phyloP scores from a whole-genome alignment of 2,329 filamentous ascomycete genomes.

The Penicillium brasilianum region DNA sequence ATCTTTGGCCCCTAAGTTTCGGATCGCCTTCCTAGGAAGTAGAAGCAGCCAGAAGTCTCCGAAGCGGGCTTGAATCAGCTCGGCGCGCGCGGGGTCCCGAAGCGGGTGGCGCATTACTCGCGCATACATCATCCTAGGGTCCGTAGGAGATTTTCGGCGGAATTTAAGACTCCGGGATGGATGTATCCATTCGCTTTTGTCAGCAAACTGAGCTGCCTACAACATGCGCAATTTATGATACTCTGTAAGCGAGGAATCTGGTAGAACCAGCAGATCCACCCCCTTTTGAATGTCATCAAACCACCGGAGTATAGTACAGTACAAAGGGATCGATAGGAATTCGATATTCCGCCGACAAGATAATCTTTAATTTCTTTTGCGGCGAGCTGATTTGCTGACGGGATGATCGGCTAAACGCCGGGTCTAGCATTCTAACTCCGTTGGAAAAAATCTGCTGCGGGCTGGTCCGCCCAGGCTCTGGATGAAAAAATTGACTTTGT shows the following conservation, averaged over 20 bases:
- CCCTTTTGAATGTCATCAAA: not conserved
- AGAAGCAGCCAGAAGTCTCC: conserved; percentile 9
- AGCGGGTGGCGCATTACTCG: conserved; percentile 16
- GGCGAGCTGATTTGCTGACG: conserved; percentile 6
- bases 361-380: not conserved
- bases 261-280: not conserved
- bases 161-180: conserved; percentile 12
- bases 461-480: conserved; percentile 4
- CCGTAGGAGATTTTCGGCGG: conserved; percentile 2
- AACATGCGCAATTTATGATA: no score
- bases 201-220: not conserved
- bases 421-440: conserved; percentile 23
- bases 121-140: no score
- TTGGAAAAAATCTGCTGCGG: conserved; percentile 13
- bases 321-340: conserved; percentile 13
- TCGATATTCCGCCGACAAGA: conserved; percentile 10
- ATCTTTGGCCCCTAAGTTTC: not conserved
- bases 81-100: not conserved
- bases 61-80: conserved; percentile 16
- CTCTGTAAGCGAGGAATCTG: no score
- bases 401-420: conserved; percentile 19
- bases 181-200: conserved; percentile 12
- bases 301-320: no score
- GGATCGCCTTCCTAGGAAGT: not conserved
- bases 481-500: not conserved